Base-by-base conservation (phyloP, 2,329 filamentous ascomycete species). In the Fusarium nelsonii region DNA sequence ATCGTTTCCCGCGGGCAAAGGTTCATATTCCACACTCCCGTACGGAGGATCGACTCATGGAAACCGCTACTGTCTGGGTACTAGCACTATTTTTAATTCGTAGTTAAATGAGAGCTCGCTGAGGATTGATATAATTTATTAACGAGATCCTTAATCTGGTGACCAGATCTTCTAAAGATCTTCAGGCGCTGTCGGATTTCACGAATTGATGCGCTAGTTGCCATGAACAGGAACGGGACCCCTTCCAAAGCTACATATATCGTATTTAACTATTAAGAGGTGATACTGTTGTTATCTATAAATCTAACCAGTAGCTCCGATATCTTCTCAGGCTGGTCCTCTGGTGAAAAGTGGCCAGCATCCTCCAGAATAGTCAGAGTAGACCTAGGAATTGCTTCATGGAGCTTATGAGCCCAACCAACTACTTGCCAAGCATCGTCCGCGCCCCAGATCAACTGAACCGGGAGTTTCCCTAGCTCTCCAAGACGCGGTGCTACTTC, bases 361-460 rank as follows among this genome's bases (percentile, higher is more conserved):
- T 74, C 57, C 8, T 78, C 59, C 12, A 78, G 16, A 18, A 79
- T 54, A 2, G 54, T 58, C 16, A 79, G 58, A 6, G 73, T 41
- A 1, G 76, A 78, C 1, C 73, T 71, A 4, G 77, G 76, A 52
- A 79, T 78, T 2, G 75, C 69, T 12, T 58, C 32, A 16, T 75
- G 67, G 6, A 79, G 68, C 34, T 73, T 78, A n/a, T 72, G 45
- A 8, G 74, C 76, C 77, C 77, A 79, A 37, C 74, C 71, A 36
- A 75, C 57, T 0, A 73, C 66, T 52, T 78, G 77, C 76, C 75
- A 79, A 7, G 36, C 50, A 59, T 79, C 78, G 28, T 78, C 62
- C 1, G 63, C 67, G 4, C 76, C 78, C 76, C 77, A 78, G 4
- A 79, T 74, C 2, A 76, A 11, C 41, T 77, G 71, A 7, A 77